These are phyloP conservation scores for Parachaetomium inaequale DNA, from an alignment of 495 filamentous ascomycete genomes.

Conservation along the genomic window DNA sequence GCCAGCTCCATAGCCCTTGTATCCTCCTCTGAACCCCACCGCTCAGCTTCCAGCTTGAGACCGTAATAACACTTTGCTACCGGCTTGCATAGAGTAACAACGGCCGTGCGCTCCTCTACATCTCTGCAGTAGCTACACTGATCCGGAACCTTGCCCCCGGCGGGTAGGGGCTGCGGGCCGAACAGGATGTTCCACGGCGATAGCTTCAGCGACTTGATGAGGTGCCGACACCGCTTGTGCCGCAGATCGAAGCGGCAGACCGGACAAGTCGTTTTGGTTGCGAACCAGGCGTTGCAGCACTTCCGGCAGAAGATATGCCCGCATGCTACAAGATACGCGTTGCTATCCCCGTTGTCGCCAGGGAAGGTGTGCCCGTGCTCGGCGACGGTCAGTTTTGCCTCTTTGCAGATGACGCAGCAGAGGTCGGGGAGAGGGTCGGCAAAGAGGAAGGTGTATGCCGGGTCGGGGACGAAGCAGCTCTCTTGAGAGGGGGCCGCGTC, in stretches of 20 bases:
- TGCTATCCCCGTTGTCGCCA: neutral
- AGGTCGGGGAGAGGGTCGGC: neutral
- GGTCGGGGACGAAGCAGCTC: slow-evolving; percentile 13
- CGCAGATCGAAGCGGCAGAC: slow-evolving; percentile 14
- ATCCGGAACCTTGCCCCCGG: slow-evolving; percentile 9
- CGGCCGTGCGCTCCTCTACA: neutral
- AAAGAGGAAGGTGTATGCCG: slow-evolving; percentile 13
- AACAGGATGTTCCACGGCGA: neutral
- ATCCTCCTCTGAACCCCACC: neutral
- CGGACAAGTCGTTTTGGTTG: slow-evolving; percentile 10
- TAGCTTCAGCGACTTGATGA: neutral
- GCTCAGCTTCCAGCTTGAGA: neutral
- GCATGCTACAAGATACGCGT: slow-evolving; percentile 18
- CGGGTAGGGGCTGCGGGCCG: slow-evolving; percentile 2
- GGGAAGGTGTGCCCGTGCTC: too few species aligned
- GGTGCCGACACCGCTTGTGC: slow-evolving; percentile 17
- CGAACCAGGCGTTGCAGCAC: slow-evolving; percentile 15
- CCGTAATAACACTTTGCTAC: slow-evolving; percentile 3
- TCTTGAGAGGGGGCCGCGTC: neutral
- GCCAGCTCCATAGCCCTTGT: neutral
- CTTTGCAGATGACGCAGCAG: slow-evolving; percentile 17
- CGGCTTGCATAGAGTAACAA: neutral
- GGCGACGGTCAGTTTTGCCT: neutral
- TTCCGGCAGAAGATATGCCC: slow-evolving; percentile 20
- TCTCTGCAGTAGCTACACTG: neutral